These are phyloP conservation scores for Westerdykella sp. DNA, from an alignment of 2,329 filamentous ascomycete species.

Conservation along the genomic window DNA sequence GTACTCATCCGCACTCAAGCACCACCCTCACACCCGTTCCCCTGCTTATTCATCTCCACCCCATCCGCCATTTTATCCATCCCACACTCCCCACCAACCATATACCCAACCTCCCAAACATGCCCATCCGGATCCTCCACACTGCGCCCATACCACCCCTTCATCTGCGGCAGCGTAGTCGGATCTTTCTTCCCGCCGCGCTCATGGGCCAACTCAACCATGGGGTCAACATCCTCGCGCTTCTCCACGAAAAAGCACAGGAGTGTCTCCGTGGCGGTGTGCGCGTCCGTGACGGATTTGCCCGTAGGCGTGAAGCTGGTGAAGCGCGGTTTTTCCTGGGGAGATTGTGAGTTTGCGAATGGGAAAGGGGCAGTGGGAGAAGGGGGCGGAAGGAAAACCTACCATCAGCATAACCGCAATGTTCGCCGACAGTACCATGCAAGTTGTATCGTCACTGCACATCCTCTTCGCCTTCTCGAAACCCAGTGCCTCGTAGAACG, in stretches of 20 bases:
- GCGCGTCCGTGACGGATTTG: not conserved
- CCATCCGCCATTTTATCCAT: too few relatives aligned
- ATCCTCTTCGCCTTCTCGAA: not conserved
- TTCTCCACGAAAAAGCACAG: conserved; percentile 2
- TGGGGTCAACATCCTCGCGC: conserved; percentile 2
- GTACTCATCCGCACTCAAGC: too few relatives aligned
- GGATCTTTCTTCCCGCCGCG: conserved; percentile 3
- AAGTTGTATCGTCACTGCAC: not conserved
- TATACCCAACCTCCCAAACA: conserved; percentile 6
- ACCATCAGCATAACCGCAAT: conserved; percentile 4
- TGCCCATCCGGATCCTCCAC: conserved; percentile 7
- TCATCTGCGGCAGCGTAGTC: conserved; percentile 3
- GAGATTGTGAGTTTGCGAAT: too few relatives aligned
- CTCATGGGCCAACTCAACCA: conserved; percentile 1
- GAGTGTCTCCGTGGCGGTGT: not conserved
- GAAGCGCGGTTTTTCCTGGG: not conserved
- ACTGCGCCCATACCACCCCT: conserved; percentile 3
- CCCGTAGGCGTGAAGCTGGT: not conserved
- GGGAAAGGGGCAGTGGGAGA: too few relatives aligned
- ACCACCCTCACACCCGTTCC: too few relatives aligned
- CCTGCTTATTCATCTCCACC: too few relatives aligned
- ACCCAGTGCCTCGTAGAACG: conserved; percentile 5
- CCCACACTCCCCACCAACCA: not conserved
- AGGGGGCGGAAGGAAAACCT: too few relatives aligned
- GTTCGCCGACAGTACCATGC: conserved; percentile 1